These are phyloP conservation scores for Aspergillus sp. DNA, from an alignment of 2,329 filamentous ascomycete genomes.

Conservation along the genomic window DNA sequence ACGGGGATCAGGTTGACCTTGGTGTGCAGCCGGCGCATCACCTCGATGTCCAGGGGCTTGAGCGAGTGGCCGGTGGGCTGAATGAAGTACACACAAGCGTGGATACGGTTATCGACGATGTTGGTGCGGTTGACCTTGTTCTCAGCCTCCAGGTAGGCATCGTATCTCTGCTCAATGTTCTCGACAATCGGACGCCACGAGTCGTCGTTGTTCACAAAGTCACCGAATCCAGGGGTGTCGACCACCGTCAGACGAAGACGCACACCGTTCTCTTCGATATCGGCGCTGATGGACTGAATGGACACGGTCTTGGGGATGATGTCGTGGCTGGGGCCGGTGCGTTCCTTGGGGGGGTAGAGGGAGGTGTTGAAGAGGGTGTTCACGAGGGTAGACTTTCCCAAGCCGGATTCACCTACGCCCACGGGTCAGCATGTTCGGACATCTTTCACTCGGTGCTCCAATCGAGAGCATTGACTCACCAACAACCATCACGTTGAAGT, in stretches of 20 bases:
- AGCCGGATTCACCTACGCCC: constrained; percentile 84
- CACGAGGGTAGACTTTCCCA: constrained; percentile 98
- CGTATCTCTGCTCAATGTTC: constrained; percentile 99
- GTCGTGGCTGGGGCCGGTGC: constrained; percentile 93
- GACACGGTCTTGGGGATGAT: constrained; percentile 98
- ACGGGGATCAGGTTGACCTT: constrained; percentile 99
- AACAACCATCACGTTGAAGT: constrained; percentile 99
- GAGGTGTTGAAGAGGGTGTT: constrained; percentile 99
- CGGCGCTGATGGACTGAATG: constrained; percentile 90
- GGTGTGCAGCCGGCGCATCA: constrained; percentile 98
- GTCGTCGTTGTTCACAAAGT: constrained; percentile 99
- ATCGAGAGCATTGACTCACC: constrained; percentile 62
- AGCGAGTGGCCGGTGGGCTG: constrained; percentile 97
- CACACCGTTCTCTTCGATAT: constrained; percentile 98
- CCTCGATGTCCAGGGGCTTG: constrained; percentile 98
- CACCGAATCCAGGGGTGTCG: constrained; percentile 95
- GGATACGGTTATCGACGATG: constrained; percentile 98
- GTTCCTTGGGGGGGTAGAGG: constrained; percentile 97
- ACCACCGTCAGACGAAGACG: constrained; percentile 95
- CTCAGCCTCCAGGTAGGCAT: constrained; percentile 97
- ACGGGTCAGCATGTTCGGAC: not conserved
- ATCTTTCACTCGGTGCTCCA: not conserved
- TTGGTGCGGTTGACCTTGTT: constrained; percentile 99
- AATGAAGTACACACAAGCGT: constrained; percentile 99
- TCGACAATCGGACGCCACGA: constrained; percentile 99